Percentiles rank a stretch among this genome's conserved stretches.
phyloP scores from a whole-genome alignment of 2,329 filamentous ascomycete species.

The Xylariaceae sp. region DNA sequence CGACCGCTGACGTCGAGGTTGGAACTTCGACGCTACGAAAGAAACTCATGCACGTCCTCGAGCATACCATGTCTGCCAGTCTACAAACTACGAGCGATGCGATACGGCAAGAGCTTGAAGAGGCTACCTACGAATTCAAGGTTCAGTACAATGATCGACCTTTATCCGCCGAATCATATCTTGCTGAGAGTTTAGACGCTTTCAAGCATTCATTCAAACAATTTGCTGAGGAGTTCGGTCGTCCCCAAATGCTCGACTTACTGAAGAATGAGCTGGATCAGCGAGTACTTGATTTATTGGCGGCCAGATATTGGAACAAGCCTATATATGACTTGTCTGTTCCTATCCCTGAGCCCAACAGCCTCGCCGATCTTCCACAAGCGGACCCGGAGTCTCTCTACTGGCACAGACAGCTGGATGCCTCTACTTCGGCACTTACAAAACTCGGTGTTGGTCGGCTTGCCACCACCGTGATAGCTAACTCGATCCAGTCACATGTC shows the following conservation, averaged over 20 bases:
- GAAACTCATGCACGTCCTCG: constrained; percentile 95
- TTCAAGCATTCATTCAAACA: constrained; percentile 99
- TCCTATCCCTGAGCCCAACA: constrained; percentile 68
- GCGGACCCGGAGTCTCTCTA: constrained; percentile 83
- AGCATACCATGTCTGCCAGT: constrained; percentile 95
- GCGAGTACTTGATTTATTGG: constrained; percentile 88
- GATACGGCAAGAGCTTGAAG: constrained; percentile 92
- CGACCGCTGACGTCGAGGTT: constrained; percentile 71
- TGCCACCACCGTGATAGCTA: constrained; percentile 88
- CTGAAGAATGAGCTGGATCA: constrained; percentile 93
- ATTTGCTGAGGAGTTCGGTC: constrained; percentile 86
- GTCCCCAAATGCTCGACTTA: constrained; percentile 84
- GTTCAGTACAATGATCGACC: constrained; percentile 98
- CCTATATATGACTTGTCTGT: constrained; percentile 81
- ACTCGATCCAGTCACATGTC: constrained; percentile 82
- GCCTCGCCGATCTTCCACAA: constrained; percentile 77
- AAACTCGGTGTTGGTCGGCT: constrained; percentile 92
- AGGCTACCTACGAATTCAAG: constrained; percentile 98
- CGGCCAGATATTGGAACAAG: constrained; percentile 96
- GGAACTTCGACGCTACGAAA: constrained; percentile 87
- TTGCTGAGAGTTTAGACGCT: constrained; percentile 90
- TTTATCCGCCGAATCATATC: constrained; percentile 91
- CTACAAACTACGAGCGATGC: constrained; percentile 87
- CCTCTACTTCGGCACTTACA: constrained; percentile 85
- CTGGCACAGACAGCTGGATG: constrained; percentile 93